Evolutionary conservation across 306 rosid genomes (phyloP).

Genomic region (Cucumis cinereus): DNA sequence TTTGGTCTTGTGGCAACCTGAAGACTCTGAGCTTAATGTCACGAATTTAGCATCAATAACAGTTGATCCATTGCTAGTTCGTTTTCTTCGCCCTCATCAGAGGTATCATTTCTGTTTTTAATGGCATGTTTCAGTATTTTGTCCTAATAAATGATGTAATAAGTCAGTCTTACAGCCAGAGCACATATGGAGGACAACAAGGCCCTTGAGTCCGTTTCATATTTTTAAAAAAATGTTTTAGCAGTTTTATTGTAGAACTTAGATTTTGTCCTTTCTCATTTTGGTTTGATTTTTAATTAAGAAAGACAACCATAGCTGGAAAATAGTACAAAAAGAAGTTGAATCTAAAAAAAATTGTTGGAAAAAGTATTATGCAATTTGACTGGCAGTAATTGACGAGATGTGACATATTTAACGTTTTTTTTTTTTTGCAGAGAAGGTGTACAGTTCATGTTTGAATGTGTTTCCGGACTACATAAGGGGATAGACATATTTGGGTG

Average conservation of each 20-base stretch:
- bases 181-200: not conserved
- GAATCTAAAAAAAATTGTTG: not conserved
- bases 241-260: not conserved
- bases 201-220: not conserved
- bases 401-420: not conserved
- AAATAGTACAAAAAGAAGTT: not conserved
- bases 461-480: slow-evolving; percentile 57
- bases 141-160: not conserved
- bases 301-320: not conserved
- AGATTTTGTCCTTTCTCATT: not conserved
- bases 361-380: not conserved
- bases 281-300: not conserved
- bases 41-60: slow-evolving; percentile 26
- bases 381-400: slow-evolving; percentile 6
- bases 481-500: slow-evolving; percentile 61
- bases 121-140: not conserved
- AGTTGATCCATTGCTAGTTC: slow-evolving; percentile 80
- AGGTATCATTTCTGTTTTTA: slow-evolving; percentile 30
- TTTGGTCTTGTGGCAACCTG: slow-evolving; percentile 74
- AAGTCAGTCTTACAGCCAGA: not conserved
- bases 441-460: slow-evolving; percentile 94
- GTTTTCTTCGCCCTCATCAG: slow-evolving; percentile 85
- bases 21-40: slow-evolving; percentile 24
- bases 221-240: not conserved
- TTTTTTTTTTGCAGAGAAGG: slow-evolving; percentile 75